phyloP scores from a whole-genome alignment of 2,329 filamentous ascomycete genomes.

The Penicillium griseofulvum region DNA sequence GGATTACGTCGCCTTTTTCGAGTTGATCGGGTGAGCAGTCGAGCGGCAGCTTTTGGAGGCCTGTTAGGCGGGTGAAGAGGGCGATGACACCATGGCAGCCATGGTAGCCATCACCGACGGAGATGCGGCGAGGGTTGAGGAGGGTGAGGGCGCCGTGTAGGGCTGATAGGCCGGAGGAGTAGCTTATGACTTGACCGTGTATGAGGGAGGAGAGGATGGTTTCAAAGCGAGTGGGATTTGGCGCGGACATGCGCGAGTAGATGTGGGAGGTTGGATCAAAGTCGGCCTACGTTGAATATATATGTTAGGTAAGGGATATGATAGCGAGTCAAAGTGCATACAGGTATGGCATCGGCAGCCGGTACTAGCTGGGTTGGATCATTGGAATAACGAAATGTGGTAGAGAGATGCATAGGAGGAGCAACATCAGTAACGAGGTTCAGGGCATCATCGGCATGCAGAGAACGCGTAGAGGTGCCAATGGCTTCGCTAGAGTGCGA shows the following conservation, averaged over 20 bases:
- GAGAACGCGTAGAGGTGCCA: slow-evolving; percentile 64
- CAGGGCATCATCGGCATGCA: slow-evolving; percentile 79
- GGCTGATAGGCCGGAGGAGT: slow-evolving; percentile 79
- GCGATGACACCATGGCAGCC: slow-evolving; percentile 84
- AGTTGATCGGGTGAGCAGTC: slow-evolving; percentile 66
- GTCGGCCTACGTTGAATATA: slow-evolving; percentile 17
- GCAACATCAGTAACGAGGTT: slow-evolving; percentile 76
- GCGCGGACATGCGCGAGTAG: slow-evolving; percentile 78
- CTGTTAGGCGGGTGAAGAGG: slow-evolving; percentile 71
- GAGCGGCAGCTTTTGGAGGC: slow-evolving; percentile 69
- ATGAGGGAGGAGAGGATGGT: slow-evolving; percentile 73
- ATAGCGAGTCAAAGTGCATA: slow-evolving; percentile 37
- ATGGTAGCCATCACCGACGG: slow-evolving; percentile 85
- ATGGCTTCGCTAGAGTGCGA: slow-evolving; percentile 19
- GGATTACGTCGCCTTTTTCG: slow-evolving; percentile 75
- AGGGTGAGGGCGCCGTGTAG: slow-evolving; percentile 86
- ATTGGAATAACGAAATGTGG: slow-evolving; percentile 78
- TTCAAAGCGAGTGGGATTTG: slow-evolving; percentile 83
- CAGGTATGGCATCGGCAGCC: slow-evolving; percentile 49
- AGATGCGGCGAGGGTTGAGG: slow-evolving; percentile 77
- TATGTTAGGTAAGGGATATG: not conserved
- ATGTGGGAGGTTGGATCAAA: slow-evolving; percentile 55
- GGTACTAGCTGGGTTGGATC: slow-evolving; percentile 66
- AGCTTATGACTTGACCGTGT: slow-evolving; percentile 65
- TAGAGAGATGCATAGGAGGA: slow-evolving; percentile 85